Conservation (phyloP, 257 asterid genomes). For the Nicotiana knightiana region DNA sequence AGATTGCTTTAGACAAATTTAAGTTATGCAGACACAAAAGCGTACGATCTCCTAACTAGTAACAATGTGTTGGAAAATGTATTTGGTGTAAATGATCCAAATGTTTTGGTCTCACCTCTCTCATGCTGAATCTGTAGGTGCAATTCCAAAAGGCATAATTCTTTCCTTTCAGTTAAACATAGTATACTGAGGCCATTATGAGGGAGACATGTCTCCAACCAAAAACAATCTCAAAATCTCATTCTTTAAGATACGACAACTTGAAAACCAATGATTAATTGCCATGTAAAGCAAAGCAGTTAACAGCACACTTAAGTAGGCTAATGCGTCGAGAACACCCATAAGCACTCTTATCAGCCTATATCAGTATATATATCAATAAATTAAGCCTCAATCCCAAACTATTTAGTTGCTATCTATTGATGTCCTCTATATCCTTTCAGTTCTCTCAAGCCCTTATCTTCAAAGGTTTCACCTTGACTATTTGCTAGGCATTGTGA, state of each 20-base stretch:
- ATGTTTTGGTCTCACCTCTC: not conserved
- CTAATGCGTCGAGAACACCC: not conserved
- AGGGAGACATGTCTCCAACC: not conserved
- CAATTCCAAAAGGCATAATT: not conserved
- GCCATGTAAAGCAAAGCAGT: too few relatives aligned
- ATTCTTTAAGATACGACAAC: not conserved
- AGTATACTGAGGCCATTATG: not conserved
- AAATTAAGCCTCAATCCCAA: not conserved
- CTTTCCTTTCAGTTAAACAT: not conserved
- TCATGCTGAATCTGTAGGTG: not conserved
- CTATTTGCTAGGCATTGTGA: not conserved
- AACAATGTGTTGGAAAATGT: not conserved
- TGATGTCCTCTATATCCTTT: not conserved
- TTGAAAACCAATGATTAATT: not conserved
- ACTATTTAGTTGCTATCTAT: not conserved
- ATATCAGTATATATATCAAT: not conserved
- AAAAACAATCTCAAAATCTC: too few relatives aligned
- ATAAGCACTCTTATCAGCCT: not conserved
- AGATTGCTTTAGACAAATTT: not conserved
- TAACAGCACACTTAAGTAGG: not conserved
- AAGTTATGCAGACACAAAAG: not conserved
- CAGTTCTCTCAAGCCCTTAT: not conserved
- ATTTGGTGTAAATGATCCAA: not conserved
- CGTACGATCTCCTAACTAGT: not conserved
- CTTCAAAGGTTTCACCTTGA: not conserved